Evolutionary conservation across 768 basidiomycete species (phyloP).

Genomic region (Boletus patriciae): DNA sequence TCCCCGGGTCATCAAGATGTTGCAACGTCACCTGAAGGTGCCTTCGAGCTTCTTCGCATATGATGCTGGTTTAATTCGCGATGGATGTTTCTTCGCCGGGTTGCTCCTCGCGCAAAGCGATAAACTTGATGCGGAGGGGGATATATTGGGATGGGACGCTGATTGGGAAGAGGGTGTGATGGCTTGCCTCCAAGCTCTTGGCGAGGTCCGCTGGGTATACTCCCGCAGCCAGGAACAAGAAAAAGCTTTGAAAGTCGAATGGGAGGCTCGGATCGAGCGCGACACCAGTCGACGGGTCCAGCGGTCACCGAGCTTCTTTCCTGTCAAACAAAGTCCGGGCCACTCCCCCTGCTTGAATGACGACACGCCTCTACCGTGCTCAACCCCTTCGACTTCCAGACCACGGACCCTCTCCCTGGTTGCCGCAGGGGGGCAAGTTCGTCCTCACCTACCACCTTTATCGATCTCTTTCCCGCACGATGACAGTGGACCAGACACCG

Average conservation of each 20-base stretch:
- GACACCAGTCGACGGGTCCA: constrained; percentile 31
- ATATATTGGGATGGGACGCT: constrained; percentile 23
- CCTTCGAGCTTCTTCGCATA: constrained; percentile 66
- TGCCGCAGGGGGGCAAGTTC: constrained; percentile 39
- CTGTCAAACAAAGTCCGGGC: constrained; percentile 29
- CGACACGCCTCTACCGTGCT: constrained; percentile 18
- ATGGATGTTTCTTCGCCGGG: constrained; percentile 88
- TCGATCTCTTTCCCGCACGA: constrained; percentile 39
- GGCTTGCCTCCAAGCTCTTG: constrained; percentile 71
- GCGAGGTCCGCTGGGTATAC: constrained; percentile 80
- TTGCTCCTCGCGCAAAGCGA: constrained; percentile 67
- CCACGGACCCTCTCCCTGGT: constrained; percentile 31
- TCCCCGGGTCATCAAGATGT: constrained; percentile 49
- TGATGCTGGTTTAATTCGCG: constrained; percentile 83
- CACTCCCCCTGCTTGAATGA: constrained; percentile 28
- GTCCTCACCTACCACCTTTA: constrained; percentile 50
- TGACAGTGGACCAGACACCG: constrained; percentile 55
- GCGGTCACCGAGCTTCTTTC: constrained; percentile 24
- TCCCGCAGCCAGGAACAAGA: constrained; percentile 73
- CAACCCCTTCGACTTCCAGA: constrained; percentile 3
- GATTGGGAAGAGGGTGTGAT: constrained; percentile 36
- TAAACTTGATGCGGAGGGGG: constrained; percentile 27
- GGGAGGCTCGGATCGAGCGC: constrained; percentile 41
- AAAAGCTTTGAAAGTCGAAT: constrained; percentile 53
- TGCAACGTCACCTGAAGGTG: constrained; percentile 48